Evolutionary conservation across 2,329 filamentous ascomycete species (phyloP), one percentile per base, ranked within the genome.

Genomic region (Fusarium euwallaceae): DNA sequence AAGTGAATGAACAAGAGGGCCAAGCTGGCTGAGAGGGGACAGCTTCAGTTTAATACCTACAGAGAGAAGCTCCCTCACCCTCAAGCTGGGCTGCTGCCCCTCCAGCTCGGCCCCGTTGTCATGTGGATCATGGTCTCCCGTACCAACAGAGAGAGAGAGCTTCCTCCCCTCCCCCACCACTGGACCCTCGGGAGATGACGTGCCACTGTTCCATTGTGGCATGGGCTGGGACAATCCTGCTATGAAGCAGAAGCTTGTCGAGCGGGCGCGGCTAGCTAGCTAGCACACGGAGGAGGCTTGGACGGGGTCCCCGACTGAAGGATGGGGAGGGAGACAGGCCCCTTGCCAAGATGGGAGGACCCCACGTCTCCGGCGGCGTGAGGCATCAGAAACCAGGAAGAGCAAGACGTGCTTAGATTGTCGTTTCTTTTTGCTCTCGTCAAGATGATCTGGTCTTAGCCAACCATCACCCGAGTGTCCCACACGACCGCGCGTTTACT

Each of bases 171-270:
- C 63, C 39, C 55, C 41, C 71, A 68, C 66, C 53, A 61, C 53
- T 34, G 37, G 62, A 29, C 62, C 29, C n/a, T 67, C 43, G 9
- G 55, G 70, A 56, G 72, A 76, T 77, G 75, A 78, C 75, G 75
- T 77, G 75, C 75, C 71, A 67, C 45, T 66, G 65, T 73, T 68
- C 66, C 61, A 63, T 76, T 64, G 69, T 60, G 69, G 69, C 62
- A 76, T 66, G 58, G 70, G 45, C 48, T 45, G 29, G 39, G 34
- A 61, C 56, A 22, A 62, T 59, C 61, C 67, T 76, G 67, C 61
- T 68, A 37, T 72, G 64, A n/a, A 37, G 32, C 34, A 59, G 36
- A 70, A 64, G 62, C 69, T 63, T 39, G 41, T 64, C 53, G 53
- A 41, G 61, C 27, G 53, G 60, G 41, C 59, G 70, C 41, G 43